These are phyloP conservation scores for Melampsora americana DNA, from an alignment of 1,284 basidiomycete genomes.

Conservation along the genomic window DNA sequence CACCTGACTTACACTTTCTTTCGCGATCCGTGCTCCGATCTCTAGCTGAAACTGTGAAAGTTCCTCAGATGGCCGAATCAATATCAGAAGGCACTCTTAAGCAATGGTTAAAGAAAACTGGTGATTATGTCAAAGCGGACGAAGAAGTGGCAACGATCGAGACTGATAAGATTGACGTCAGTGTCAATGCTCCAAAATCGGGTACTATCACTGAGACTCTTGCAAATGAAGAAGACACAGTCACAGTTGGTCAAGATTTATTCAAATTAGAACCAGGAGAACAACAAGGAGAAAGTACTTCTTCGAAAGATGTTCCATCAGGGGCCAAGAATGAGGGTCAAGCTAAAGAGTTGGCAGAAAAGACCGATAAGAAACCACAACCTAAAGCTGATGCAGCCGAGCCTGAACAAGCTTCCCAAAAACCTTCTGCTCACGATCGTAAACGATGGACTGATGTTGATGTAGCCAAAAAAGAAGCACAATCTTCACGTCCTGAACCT, in stretches of 20 bases:
- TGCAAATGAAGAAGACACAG: conserved; percentile 88
- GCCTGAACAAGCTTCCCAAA: conserved; percentile 1
- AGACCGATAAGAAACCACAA: conserved; percentile 27
- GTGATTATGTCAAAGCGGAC: conserved; percentile 82
- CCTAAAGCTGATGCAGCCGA: conserved; percentile 7
- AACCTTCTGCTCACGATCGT: conserved; percentile 18
- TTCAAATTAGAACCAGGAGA: conserved; percentile 82
- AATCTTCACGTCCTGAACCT: conserved; percentile 30
- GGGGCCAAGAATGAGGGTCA: conserved; percentile 26
- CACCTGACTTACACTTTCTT: neutral
- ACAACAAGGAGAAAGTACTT: conserved; percentile 60
- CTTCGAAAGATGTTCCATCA: neutral
- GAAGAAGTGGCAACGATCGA: conserved; percentile 98
- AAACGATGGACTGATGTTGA: conserved; percentile 34
- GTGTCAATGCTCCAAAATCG: conserved; percentile 86
- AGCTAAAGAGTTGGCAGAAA: conserved; percentile 18
- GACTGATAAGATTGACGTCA: conserved; percentile 99
- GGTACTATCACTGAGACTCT: conserved; percentile 85
- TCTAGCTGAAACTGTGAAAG: conserved; percentile 72
- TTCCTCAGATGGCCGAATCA: conserved; percentile 98
- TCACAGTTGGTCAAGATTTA: conserved; percentile 89
- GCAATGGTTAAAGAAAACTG: conserved; percentile 89
- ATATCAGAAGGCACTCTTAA: conserved; percentile 97
- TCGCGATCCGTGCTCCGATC: neutral
- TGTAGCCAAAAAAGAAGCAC: conserved; percentile 28